phyloP scores from a whole-genome alignment of 1,284 basidiomycete genomes.

The Athelia sp. region DNA sequence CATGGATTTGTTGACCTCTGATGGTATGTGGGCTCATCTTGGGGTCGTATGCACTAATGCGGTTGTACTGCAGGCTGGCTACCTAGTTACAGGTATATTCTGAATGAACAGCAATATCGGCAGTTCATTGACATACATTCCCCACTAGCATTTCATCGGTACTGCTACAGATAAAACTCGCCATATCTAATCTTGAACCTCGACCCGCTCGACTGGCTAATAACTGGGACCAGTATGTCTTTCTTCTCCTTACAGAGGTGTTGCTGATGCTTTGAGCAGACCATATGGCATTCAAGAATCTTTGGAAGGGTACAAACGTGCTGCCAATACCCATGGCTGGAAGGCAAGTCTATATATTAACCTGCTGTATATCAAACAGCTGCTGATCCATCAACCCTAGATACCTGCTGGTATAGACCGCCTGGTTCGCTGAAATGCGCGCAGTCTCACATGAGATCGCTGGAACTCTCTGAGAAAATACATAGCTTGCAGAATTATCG shows the following conservation, averaged over 20 bases:
- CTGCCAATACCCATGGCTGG: slow-evolving; percentile 55
- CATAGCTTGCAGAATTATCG: no score
- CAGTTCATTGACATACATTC: slow-evolving; percentile 4
- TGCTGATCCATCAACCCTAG: slow-evolving; percentile 1
- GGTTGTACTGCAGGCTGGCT: slow-evolving; percentile 43
- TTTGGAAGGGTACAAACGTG: slow-evolving; percentile 49
- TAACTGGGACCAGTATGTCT: slow-evolving; percentile 31
- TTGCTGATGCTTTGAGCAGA: slow-evolving; percentile 22
- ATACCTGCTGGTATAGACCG: slow-evolving; percentile 10
- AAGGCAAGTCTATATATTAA: slow-evolving; percentile 35
- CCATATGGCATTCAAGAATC: slow-evolving; percentile 50
- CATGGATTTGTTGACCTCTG: slow-evolving; percentile 61
- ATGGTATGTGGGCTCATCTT: slow-evolving; percentile 33
- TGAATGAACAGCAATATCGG: not conserved
- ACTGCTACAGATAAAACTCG: slow-evolving; percentile 58
- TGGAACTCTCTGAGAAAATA: no score
- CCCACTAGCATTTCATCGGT: slow-evolving; percentile 49
- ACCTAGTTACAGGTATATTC: slow-evolving; percentile 52
- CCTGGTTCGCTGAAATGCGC: slow-evolving; percentile 1
- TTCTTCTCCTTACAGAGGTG: not conserved
- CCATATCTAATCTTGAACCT: slow-evolving; percentile 56
- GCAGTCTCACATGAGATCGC: no score
- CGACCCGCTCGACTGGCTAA: slow-evolving; percentile 46
- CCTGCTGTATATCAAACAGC: no score
- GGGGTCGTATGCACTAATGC: not conserved